Conservation (phyloP, 225 moss, liverwort and hornwort species). For the Anthoceros angustus region DNA sequence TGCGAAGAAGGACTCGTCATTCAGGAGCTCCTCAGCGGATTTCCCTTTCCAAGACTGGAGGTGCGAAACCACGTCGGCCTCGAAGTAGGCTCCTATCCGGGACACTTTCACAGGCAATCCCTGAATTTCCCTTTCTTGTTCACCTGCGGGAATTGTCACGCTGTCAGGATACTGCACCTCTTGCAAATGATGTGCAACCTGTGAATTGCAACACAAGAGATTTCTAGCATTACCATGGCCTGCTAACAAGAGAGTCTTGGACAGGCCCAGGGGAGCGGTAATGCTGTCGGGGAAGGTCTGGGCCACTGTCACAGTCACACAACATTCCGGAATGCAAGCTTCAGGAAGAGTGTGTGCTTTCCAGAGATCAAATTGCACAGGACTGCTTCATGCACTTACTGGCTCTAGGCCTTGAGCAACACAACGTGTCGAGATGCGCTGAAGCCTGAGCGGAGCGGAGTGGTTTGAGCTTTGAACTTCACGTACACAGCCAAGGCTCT, state of each 20-base stretch:
- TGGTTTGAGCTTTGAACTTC: neutral
- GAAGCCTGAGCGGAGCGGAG: neutral
- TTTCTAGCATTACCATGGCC: neutral
- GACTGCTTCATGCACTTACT: neutral
- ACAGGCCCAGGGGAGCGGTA: neutral
- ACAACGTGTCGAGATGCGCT: neutral
- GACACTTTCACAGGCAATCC: slow-evolving; percentile 1
- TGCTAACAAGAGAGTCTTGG: neutral
- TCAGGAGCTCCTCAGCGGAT: neutral
- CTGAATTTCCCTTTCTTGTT: neutral
- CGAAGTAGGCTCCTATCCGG: neutral
- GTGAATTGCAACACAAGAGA: neutral
- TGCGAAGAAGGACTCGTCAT: neutral
- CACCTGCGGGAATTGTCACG: neutral
- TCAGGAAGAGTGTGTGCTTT: neutral
- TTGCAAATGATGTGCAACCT: neutral
- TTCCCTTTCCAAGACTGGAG: neutral
- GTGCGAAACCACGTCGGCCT: neutral
- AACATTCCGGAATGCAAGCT: neutral
- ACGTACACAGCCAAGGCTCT: neutral
- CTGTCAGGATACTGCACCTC: neutral
- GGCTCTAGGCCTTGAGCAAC: neutral
- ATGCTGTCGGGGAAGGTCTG: neutral
- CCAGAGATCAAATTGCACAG: neutral
- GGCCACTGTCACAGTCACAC: neutral